These are phyloP conservation scores for Botryosphaeria dothidea DNA, from an alignment of 2,329 filamentous ascomycete genomes.

Conservation along the genomic window DNA sequence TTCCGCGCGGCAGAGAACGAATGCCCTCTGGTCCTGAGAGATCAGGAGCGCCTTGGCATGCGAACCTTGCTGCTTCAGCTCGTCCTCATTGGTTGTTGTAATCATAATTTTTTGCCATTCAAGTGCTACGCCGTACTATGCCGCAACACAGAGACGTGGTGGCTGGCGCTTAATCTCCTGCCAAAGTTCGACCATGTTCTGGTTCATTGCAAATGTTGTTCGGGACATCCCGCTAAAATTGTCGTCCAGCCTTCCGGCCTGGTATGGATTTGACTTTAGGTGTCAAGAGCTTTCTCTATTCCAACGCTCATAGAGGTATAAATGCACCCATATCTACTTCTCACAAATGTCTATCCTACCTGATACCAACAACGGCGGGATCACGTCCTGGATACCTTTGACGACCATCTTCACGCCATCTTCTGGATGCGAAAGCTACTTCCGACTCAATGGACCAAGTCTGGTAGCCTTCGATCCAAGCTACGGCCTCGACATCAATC, in stretches of 20 bases:
- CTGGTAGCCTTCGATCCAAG: constrained; percentile 20
- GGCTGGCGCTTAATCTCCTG: not conserved
- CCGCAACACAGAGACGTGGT: not conserved
- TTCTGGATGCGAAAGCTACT: constrained; percentile 7
- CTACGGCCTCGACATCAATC: constrained; percentile 20
- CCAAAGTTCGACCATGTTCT: not conserved
- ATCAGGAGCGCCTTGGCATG: no score
- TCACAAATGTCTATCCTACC: constrained; percentile 9
- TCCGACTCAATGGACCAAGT: constrained; percentile 19
- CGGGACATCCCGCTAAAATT: not conserved
- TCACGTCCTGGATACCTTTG: constrained; percentile 20
- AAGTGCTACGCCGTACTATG: not conserved
- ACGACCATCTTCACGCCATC: constrained; percentile 10
- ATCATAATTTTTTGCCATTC: not conserved
- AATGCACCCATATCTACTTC: no score
- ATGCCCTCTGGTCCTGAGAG: no score
- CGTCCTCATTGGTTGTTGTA: not conserved
- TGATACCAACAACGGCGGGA: constrained; percentile 17
- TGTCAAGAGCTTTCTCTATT: no score
- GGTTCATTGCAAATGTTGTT: no score
- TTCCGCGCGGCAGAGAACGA: no score
- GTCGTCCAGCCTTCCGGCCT: not conserved
- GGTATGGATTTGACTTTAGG: no score
- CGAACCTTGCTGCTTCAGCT: no score
- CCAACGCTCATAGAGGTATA: no score